Base-by-base conservation (phyloP, 768 basidiomycete genomes). In the Vararia minispora region DNA sequence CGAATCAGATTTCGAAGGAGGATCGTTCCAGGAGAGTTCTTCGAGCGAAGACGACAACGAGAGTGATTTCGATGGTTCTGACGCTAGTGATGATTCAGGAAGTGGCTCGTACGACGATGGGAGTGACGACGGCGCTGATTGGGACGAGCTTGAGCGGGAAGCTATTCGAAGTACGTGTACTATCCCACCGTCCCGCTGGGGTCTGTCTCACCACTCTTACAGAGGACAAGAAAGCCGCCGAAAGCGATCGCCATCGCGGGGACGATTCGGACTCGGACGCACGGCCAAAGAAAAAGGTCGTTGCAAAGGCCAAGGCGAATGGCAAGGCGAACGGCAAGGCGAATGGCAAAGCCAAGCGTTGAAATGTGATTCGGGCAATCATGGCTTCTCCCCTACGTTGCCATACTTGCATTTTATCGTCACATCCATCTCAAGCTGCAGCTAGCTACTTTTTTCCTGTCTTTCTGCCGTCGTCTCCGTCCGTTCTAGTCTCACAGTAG, bases 131-230 rank as follows among this genome's bases (percentile, higher is more conserved):
- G 85, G 90, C 8, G 88, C 92, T 38, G 91, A 94, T 51, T 99
- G 94, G 94, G 92, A 95, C 52, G 89, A 90, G 58, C 65, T 95
- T 25, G 92, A 95, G 60, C 67, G 75, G 31, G 92, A 91, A 57
- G 91, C 91, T 6, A 69, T 83, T 44, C 46, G 33, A 38, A 45
- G 79, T 86, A 52, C 50, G 66, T 49, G 9, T 20, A 24, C 27
- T n/a, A 17, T 31, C 10, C 25, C 36, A 26, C 6, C 14, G 28
- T 28, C 6, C 32, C 10, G n/a, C 27, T 4, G 21, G 21, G 6
- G n/a, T 36, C 34, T 49, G 29, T 40, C 41, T 22, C 30, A 34
- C 17, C 5, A 33, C 16, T 25, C 34, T n/a, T 38, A 28, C 45
- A 63, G 66, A 66, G 14, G 72, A 74, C 54, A 67, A 69, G 45